Evolutionary conservation across 257 asterid genomes (phyloP).

Genomic region (Avicennia marina): DNA sequence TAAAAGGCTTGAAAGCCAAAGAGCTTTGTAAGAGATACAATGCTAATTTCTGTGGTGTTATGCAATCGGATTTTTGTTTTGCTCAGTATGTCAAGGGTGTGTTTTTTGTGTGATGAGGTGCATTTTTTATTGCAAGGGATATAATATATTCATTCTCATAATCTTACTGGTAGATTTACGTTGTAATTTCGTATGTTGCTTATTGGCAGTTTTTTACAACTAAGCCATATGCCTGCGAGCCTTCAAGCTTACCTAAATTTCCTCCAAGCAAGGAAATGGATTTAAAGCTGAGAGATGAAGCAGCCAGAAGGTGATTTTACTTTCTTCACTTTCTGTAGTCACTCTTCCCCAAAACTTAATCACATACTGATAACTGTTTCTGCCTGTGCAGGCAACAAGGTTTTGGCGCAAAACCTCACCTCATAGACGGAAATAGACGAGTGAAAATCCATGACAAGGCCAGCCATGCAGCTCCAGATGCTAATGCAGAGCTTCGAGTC

Average conservation of each 20-base stretch:
- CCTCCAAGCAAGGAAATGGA: constrained; percentile 98
- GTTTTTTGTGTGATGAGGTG: too few species aligned
- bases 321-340: constrained; percentile 11
- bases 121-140: too few species aligned
- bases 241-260: constrained; percentile 78
- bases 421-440: constrained; percentile 56
- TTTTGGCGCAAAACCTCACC: constrained; percentile 43
- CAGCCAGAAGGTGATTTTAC: constrained; percentile 57
- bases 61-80: not conserved
- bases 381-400: constrained; percentile 55
- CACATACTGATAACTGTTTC: constrained; percentile 12
- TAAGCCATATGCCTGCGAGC: constrained; percentile 85
- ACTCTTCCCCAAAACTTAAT: not conserved
- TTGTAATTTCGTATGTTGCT: not conserved
- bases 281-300: constrained; percentile 80
- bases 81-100: too few species aligned
- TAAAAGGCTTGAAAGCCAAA: too few species aligned
- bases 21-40: too few species aligned
- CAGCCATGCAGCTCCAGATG: constrained; percentile 88
- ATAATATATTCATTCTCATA: too few species aligned
- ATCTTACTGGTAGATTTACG: too few species aligned
- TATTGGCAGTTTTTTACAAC: constrained; percentile 56
- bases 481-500: constrained; percentile 87
- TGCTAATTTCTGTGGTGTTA: not conserved
- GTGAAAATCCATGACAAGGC: constrained; percentile 52